Base-by-base conservation (phyloP, 2,329 filamentous ascomycete species). In the Aspergillus sp. region DNA sequence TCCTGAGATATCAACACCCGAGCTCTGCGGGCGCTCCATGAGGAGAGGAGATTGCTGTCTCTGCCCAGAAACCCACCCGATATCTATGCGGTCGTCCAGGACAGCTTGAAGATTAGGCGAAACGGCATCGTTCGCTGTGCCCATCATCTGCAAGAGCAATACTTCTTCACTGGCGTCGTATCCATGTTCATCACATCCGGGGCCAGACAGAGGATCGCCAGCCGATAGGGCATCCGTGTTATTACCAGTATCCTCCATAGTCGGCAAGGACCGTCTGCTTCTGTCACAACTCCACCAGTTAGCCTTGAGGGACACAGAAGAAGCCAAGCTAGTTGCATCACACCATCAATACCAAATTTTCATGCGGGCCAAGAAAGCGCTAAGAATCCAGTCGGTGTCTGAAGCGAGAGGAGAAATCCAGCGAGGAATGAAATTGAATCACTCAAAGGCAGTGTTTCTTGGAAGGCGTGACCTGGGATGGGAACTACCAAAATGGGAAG, bases 1-100 rank as follows among this genome's bases (percentile, higher is more conserved):
- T 1, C 60, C 61, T 8, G 63, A 38, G 17, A 62, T 45, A 43
- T 75, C 68, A 22, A 71, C 57, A 1, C 63, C 66, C 6, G 68
- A 69, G 42, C 64, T 73, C 18, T 62, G 53, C 12, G 72, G 73
- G 2, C 72, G 70, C 41, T 70, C 63, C 57, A 75, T 67, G 34
- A 74, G 59, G 7, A 68, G 50, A 22, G 68, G 62, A 17, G 59
- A 54, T 2, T 50, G 24, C 26, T 57, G 56, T 39, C 18, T 53
- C 24, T 56, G 53, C 11, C 42, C 54, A 15, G 42, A 26, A 17
- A 55, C 34, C 41, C 56, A 41, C 17, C 43, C 41, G n/a, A 61
- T 17, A 2, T 58, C 53, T 41, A 58, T 38, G 18, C 49, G 61
- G 38, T 65, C 61, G 18, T 67, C 60, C 24, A 63, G 57, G 1